These are phyloP conservation scores for Drechslera avenae DNA, from an alignment of 2,329 filamentous ascomycete species.

Conservation along the genomic window DNA sequence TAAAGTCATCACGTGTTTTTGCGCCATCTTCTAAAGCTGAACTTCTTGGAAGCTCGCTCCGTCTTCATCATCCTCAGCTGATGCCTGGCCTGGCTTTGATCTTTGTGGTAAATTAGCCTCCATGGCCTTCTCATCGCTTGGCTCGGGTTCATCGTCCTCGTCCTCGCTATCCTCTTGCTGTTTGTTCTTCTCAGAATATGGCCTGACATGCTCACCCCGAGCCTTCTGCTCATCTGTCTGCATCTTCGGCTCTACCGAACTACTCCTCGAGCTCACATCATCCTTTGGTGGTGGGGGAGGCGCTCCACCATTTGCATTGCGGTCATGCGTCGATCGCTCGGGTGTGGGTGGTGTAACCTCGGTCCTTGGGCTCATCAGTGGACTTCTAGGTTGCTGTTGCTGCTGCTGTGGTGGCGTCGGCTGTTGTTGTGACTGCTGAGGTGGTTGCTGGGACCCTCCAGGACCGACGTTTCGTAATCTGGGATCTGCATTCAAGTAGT, in stretches of 20 bases:
- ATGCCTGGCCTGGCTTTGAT: constrained; percentile 32
- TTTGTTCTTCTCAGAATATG: constrained; percentile 34
- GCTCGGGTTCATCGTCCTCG: constrained; percentile 26
- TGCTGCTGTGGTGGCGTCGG: constrained; percentile 27
- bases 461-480: constrained; percentile 61
- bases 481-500: constrained; percentile 88
- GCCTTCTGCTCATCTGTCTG: constrained; percentile 43
- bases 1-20: background rate
- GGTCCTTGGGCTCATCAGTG: constrained; percentile 52
- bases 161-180: constrained; percentile 34
- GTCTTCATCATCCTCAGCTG: constrained; percentile 40
- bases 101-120: constrained; percentile 38
- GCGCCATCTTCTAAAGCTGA: constrained; percentile 18
- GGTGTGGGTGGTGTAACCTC: constrained; percentile 59
- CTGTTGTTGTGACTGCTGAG: constrained; percentile 28
- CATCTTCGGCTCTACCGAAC: constrained; percentile 38
- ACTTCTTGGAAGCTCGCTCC: constrained; percentile 45
- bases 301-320: constrained; percentile 28
- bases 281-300: constrained; percentile 47
- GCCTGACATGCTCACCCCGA: constrained; percentile 41
- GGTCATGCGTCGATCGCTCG: constrained; percentile 44
- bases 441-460: constrained; percentile 32
- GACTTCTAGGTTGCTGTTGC: constrained; percentile 37
- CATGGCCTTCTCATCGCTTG: constrained; percentile 29
- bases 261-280: constrained; percentile 29